Conservation (phyloP, 352 stramenopile species). For the Halophytophthora batemanensis region DNA sequence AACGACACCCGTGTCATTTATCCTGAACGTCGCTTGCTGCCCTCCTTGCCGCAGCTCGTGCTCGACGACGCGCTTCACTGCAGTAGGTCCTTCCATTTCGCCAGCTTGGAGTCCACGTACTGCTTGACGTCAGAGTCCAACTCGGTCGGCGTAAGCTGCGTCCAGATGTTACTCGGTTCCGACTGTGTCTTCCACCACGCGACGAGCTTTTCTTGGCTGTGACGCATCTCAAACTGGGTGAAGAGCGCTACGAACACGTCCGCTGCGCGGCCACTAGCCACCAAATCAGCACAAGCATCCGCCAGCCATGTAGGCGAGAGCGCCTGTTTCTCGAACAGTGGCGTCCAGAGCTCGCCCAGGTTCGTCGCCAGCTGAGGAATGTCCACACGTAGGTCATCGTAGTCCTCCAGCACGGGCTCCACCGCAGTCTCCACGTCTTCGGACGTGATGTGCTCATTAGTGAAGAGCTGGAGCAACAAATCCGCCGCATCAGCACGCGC, state of each 20-base stretch:
- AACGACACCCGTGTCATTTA: too few relatives aligned
- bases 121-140: constrained; percentile 11
- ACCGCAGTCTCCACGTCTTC: constrained; percentile 56
- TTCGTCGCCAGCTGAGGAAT: constrained; percentile 61
- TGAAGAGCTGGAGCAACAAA: constrained; percentile 45
- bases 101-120: constrained; percentile 19
- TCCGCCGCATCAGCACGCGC: constrained; percentile 41
- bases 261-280: constrained; percentile 37
- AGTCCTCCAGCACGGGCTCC: constrained; percentile 59
- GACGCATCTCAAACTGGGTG: constrained; percentile 20
- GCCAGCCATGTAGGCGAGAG: constrained; percentile 53
- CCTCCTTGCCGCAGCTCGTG: background rate
- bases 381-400: constrained; percentile 73
- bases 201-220: constrained; percentile 34
- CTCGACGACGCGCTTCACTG: constrained; percentile 9
- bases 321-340: constrained; percentile 52
- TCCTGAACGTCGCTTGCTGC: background rate
- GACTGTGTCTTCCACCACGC: constrained; percentile 55
- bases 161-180: constrained; percentile 29
- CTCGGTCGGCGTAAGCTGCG: constrained; percentile 15
- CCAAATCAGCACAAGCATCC: constrained; percentile 37
- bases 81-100: constrained; percentile 28
- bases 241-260: constrained; percentile 55
- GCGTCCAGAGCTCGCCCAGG: constrained; percentile 53
- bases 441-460: constrained; percentile 32